Base-by-base conservation (phyloP, 2,329 filamentous ascomycete genomes). In the Aspergillus spinulosporus region DNA sequence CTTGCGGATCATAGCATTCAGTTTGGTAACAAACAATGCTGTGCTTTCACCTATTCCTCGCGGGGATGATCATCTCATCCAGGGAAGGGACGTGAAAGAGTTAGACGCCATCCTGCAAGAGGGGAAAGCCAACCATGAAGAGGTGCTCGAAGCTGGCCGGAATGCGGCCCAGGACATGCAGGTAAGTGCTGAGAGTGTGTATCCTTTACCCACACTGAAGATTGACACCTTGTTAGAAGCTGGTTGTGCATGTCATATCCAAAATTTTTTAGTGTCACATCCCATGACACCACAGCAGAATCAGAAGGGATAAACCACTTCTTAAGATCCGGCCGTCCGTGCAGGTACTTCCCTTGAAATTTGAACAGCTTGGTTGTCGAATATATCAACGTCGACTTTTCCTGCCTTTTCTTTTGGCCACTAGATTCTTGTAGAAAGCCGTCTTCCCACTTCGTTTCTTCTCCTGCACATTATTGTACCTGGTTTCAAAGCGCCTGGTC, bases 371-470 rank as follows among this genome's bases (percentile, higher is more conserved):
- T 37, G 4, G 34, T 37, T 37, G 9, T 4, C 34, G 9, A 12
- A 11, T 4, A 26, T 11, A 59, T 56, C 14, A 52, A 40, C 29
- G 49, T 49, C 49, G 31, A 12, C 64, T 69, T 29, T 60, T 64
- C 50, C 64, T 64, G 32, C 57, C 57, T 44, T 67, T 71, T 58
- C 84, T 77, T 72, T 84, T 82, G 49, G 79, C 79, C 69, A 89
- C 84, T 63, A 96, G 74, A 54, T 87, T 88, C 70, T 93, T 93
- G 80, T 97, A 97, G 67, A 90, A 88, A 0, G 84, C 86, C 76
- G 93, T 97, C 78, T 91, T 95, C 51, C 94, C 94, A 66, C 90
- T 96, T 26, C 83, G 84, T 76, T 96, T 97, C 59, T 82, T 82
- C 49, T 81, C 81, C 71, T 97, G 92, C 49, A 97, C 90, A 56